Evolutionary conservation across 768 basidiomycete species (phyloP).

Genomic region (Leccinum variicolor): DNA sequence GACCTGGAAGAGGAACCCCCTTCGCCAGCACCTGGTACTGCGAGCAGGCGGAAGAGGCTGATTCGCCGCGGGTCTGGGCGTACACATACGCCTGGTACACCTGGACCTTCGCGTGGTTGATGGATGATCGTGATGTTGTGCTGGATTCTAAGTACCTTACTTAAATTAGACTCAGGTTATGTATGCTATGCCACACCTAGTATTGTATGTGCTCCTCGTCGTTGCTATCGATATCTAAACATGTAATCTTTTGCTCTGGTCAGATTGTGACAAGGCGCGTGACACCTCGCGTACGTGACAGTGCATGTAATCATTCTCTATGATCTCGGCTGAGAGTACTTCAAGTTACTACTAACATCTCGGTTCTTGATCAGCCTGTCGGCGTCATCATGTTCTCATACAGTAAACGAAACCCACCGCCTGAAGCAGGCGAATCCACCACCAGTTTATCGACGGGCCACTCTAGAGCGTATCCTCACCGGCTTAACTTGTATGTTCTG

Average conservation of each 20-base stretch:
- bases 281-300: slow-evolving; percentile 26
- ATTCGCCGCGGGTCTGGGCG: slow-evolving; percentile 31
- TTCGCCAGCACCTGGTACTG: slow-evolving; percentile 33
- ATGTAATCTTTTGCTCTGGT: neutral
- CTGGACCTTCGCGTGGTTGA: slow-evolving; percentile 23
- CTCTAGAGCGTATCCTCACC: slow-evolving; percentile 49
- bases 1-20: slow-evolving; percentile 54
- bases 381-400: slow-evolving; percentile 19
- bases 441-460: neutral
- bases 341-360: neutral
- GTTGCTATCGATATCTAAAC: slow-evolving; percentile 15
- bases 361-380: neutral
- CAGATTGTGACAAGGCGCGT: slow-evolving; percentile 20
- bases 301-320: neutral
- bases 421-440: neutral
- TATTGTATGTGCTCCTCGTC: slow-evolving; percentile 23
- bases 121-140: neutral
- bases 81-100: slow-evolving; percentile 11
- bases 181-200: slow-evolving; percentile 29
- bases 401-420: slow-evolving; percentile 9
- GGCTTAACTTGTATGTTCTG: slow-evolving; percentile 73
- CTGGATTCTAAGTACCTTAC: slow-evolving; percentile 22
- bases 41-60: slow-evolving; percentile 24
- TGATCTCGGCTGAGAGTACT: neutral
- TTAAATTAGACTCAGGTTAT: slow-evolving; percentile 23